phyloP scores from a whole-genome alignment of 345 rosid genomes.

The Populus nigra region DNA sequence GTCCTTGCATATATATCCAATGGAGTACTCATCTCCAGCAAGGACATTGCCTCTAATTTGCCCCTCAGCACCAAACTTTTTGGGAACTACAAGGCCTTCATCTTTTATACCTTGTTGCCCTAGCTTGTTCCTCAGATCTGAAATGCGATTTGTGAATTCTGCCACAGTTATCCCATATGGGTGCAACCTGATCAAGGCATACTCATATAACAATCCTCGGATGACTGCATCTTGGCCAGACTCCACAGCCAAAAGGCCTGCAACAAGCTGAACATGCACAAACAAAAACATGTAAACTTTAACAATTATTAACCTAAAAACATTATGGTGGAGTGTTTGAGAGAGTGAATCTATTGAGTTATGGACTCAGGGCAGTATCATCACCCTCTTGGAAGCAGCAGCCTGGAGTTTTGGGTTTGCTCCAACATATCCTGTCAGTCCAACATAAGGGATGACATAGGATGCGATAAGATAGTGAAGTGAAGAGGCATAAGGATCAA shows the following conservation, averaged over 20 bases:
- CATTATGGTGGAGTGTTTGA: not conserved
- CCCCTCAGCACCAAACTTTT: slow-evolving; percentile 37
- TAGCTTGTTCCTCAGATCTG: slow-evolving; percentile 36
- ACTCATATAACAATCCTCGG: slow-evolving; percentile 50
- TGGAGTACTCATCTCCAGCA: slow-evolving; percentile 44
- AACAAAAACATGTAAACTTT: not conserved
- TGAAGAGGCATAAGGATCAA: slow-evolving; percentile 58
- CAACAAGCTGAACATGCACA: slow-evolving; percentile 46
- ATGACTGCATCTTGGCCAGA: slow-evolving; percentile 82
- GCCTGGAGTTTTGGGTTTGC: slow-evolving; percentile 51
- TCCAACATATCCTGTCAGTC: slow-evolving; percentile 81
- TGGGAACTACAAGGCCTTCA: slow-evolving; percentile 52
- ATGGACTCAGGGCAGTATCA: not conserved
- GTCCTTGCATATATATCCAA: slow-evolving; percentile 44
- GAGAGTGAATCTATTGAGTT: not conserved
- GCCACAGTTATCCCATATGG: slow-evolving; percentile 40
- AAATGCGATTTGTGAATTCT: slow-evolving; percentile 39
- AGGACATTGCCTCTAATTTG: slow-evolving; percentile 45
- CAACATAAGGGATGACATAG: slow-evolving; percentile 67
- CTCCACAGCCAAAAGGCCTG: slow-evolving; percentile 72
- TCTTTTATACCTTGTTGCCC: slow-evolving; percentile 46
- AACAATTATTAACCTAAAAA: not conserved
- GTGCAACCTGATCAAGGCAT: slow-evolving; percentile 22
- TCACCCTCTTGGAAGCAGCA: slow-evolving; percentile 46
- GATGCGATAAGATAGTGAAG: slow-evolving; percentile 65